Evolutionary conservation across 805 yeast species (phyloP).

Genomic region (Tetrapisispora nanseiensis): DNA sequence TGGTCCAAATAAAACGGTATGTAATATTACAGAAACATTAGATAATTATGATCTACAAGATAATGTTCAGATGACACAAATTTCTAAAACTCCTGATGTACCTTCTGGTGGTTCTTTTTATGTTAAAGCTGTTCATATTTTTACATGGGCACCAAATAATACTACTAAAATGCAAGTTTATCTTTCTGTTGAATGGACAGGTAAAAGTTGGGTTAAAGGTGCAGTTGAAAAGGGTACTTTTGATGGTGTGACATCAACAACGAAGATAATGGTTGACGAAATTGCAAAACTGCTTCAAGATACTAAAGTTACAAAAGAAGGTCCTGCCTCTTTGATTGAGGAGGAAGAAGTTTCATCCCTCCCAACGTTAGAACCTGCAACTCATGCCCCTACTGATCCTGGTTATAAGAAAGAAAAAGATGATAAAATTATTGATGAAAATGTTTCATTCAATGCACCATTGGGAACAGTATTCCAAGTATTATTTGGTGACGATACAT

Average conservation of each 20-base stretch:
- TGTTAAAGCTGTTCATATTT: slow-evolving; percentile 46
- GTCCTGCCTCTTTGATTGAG: slow-evolving; percentile 8
- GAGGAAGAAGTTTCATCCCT: slow-evolving; percentile 14
- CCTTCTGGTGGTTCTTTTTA: slow-evolving; percentile 66
- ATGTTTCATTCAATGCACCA: slow-evolving; percentile 50
- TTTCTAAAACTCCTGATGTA: slow-evolving; percentile 69
- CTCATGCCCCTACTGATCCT: slow-evolving; percentile 38
- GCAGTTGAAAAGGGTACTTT: slow-evolving; percentile 68
- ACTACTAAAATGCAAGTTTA: slow-evolving; percentile 43
- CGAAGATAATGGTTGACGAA: slow-evolving; percentile 38
- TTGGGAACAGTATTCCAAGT: slow-evolving; percentile 51
- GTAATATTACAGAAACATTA: slow-evolving; percentile 52
- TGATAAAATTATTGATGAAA: slow-evolving; percentile 43
- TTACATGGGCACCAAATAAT: slow-evolving; percentile 56
- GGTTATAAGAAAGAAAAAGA: slow-evolving; percentile 36
- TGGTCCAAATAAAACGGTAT: slow-evolving; percentile 69
- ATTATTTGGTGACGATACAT: slow-evolving; percentile 51
- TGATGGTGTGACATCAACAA: slow-evolving; percentile 59
- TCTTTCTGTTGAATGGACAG: slow-evolving; percentile 58
- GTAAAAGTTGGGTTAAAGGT: slow-evolving; percentile 68
- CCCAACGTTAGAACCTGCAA: slow-evolving; percentile 30
- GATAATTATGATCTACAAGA: slow-evolving; percentile 42
- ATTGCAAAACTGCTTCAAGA: slow-evolving; percentile 30
- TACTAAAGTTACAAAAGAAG: slow-evolving; percentile 8
- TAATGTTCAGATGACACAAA: slow-evolving; percentile 42